phyloP scores from a whole-genome alignment of 139 green algal species.

The Spirogloea muscicola region DNA sequence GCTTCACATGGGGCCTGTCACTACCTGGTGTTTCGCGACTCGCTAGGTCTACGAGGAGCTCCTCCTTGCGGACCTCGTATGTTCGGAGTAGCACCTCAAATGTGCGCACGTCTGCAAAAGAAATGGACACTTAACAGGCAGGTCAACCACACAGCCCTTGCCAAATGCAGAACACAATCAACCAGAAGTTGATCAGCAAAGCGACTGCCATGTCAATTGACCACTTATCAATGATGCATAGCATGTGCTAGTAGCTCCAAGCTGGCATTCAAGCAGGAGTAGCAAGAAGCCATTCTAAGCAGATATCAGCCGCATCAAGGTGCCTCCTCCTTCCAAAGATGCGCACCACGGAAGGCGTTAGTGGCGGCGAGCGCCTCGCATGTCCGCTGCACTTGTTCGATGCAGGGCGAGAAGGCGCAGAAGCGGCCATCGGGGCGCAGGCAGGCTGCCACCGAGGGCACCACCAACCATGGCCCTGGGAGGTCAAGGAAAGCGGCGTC shows the following conservation, averaged over 20 bases:
- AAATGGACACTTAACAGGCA: background rate
- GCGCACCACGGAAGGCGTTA: no score
- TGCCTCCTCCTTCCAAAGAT: no score
- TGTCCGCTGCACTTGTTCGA: constrained; percentile 89
- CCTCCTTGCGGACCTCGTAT: constrained; percentile 66
- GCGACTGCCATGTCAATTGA: no score
- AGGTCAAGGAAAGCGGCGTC: constrained; percentile 94
- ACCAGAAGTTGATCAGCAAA: no score
- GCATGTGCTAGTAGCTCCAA: no score
- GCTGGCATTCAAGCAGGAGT: no score
- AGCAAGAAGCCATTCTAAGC: no score
- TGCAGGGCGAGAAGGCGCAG: constrained; percentile 96
- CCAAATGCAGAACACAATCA: no score
- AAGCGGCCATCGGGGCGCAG: constrained; percentile 71
- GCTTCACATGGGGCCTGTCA: no score
- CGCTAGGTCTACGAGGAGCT: background rate
- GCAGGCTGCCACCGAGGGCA: constrained; percentile 62
- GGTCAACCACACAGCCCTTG: background rate
- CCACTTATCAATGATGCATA: no score
- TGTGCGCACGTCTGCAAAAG: constrained; percentile 31
- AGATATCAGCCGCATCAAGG: no score
- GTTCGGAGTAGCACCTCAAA: constrained; percentile 58
- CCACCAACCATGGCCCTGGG: constrained; percentile 78
- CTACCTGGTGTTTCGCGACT: background rate
- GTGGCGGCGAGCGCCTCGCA: constrained; percentile 39